phyloP scores from a whole-genome alignment of 306 rosid species.

The Spatholobus suberectus region DNA sequence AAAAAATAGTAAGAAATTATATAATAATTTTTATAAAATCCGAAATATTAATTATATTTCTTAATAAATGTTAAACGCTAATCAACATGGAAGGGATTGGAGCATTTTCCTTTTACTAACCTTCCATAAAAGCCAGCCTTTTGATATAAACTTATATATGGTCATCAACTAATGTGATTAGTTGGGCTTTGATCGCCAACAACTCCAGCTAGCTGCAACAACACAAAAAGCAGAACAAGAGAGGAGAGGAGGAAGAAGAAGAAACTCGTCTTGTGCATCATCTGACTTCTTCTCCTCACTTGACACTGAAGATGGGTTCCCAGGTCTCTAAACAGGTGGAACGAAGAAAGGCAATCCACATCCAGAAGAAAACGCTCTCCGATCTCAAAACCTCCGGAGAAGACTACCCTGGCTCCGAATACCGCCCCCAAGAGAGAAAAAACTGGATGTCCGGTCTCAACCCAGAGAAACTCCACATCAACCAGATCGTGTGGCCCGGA shows the following conservation, averaged over 20 bases:
- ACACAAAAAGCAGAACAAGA: too few species aligned
- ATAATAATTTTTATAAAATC: too few species aligned
- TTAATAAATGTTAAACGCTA: too few species aligned
- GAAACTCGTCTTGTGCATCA: too few species aligned
- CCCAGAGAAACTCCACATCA: slow-evolving; percentile 55
- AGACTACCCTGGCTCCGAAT: slow-evolving; percentile 66
- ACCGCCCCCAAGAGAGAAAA: slow-evolving; percentile 70
- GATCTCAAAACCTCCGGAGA: slow-evolving; percentile 57
- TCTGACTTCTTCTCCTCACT: too few species aligned
- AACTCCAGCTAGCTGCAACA: too few species aligned
- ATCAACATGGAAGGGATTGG: too few species aligned
- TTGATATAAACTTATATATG: neutral
- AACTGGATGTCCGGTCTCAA: slow-evolving; percentile 75
- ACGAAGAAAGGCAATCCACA: slow-evolving; percentile 55
- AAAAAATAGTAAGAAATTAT: too few species aligned
- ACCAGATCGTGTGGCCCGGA: slow-evolving; percentile 88
- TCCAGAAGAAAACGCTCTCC: slow-evolving; percentile 55
- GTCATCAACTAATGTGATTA: too few species aligned
- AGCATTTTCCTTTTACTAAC: too few species aligned
- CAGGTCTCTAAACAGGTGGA: slow-evolving; percentile 62
- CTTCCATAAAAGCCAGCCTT: neutral
- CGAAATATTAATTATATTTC: too few species aligned
- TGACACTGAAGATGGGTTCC: slow-evolving; percentile 57
- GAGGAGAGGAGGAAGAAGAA: neutral
- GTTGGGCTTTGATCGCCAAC: too few species aligned